phyloP scores from a whole-genome alignment of 1,284 basidiomycete genomes.

The Clitocybe nebularis region DNA sequence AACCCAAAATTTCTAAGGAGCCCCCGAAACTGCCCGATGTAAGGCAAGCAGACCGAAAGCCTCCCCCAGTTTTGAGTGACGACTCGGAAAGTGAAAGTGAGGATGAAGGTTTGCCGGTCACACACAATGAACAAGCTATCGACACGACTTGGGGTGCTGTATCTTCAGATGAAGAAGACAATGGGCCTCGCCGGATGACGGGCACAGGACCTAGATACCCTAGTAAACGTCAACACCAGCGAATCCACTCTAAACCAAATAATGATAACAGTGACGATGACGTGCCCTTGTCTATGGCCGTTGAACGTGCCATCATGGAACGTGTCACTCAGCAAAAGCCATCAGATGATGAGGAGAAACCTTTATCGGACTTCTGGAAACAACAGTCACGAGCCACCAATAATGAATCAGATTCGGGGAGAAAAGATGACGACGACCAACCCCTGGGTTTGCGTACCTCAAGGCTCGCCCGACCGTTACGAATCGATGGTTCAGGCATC shows the following conservation, averaged over 20 bases:
- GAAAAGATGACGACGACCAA: conserved; percentile 60
- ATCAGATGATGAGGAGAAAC: conserved; percentile 69
- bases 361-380: conserved; percentile 57
- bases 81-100: conserved; percentile 52
- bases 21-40: conserved; percentile 58
- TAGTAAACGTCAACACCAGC: conserved; percentile 23
- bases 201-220: conserved; percentile 51
- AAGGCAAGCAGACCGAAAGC: conserved; percentile 36
- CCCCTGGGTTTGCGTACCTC: conserved; percentile 66
- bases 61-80: conserved; percentile 42
- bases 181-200: conserved; percentile 47
- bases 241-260: conserved; percentile 12
- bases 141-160: conserved; percentile 51
- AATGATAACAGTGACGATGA: conserved; percentile 71
- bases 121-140: conserved; percentile 2
- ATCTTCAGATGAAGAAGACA: conserved; percentile 59
- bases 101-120: conserved; percentile 35
- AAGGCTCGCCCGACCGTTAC: too few species aligned
- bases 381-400: conserved; percentile 43
- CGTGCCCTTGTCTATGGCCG: conserved; percentile 63
- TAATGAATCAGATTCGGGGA: conserved; percentile 19
- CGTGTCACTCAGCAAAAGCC: conserved; percentile 31
- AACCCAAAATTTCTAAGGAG: conserved; percentile 36
- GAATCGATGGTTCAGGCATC: conserved; percentile 8
- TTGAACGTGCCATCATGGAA: conserved; percentile 45